Conservation (phyloP, 352 stramenopile species). For the Pythium guiyangense region DNA sequence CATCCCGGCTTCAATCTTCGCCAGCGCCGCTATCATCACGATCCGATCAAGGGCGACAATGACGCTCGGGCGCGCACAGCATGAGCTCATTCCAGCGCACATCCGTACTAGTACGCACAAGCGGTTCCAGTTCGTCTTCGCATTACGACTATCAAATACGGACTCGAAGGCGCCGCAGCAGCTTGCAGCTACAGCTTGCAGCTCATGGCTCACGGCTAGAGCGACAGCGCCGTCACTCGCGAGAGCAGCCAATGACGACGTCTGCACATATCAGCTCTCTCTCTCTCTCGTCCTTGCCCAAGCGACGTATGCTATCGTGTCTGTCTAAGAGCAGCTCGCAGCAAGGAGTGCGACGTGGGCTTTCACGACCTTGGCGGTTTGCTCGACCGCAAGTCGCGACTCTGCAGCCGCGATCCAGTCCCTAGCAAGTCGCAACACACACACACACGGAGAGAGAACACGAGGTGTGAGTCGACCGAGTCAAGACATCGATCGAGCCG, state of each 20-base stretch:
- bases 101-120: too few species aligned
- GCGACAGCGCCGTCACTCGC: too few species aligned
- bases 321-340: conserved; percentile 69
- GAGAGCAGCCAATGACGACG: not conserved
- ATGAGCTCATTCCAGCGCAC: too few species aligned
- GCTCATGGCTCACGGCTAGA: too few species aligned
- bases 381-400: conserved; percentile 69
- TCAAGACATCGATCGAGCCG: not conserved
- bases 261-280: not conserved
- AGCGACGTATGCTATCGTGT: not conserved
- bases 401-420: conserved; percentile 78
- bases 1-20: too few species aligned
- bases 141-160: too few species aligned
- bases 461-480: not conserved
- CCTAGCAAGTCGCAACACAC: conserved; percentile 7
- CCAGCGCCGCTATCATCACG: too few species aligned
- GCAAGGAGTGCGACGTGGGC: conserved; percentile 74
- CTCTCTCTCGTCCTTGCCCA: not conserved
- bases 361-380: conserved; percentile 82
- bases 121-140: too few species aligned
- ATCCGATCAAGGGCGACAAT: too few species aligned
- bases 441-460: conserved; percentile 1
- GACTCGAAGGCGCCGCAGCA: not conserved
- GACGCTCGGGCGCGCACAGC: too few species aligned
- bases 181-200: too few species aligned